phyloP scores from a whole-genome alignment of 2,329 filamentous ascomycete genomes.

The Apiospora pterosperma region DNA sequence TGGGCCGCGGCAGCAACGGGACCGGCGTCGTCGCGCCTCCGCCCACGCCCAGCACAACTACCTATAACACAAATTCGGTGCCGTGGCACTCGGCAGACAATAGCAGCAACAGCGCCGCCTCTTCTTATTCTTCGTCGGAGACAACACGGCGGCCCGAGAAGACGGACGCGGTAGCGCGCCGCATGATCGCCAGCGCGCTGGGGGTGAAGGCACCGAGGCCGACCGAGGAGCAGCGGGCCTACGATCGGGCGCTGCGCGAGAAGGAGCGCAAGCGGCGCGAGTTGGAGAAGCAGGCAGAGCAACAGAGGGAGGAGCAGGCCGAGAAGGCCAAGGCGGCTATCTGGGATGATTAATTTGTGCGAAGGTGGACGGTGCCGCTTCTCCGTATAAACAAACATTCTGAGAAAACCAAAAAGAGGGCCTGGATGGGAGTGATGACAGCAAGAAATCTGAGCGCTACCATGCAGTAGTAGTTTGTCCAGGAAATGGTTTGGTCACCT shows the following conservation, averaged over 20 bases:
- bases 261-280: conserved; percentile 78
- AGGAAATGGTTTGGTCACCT: neutral
- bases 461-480: neutral
- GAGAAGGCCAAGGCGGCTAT: conserved; percentile 79
- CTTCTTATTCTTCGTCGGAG: conserved; percentile 4
- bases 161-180: conserved; percentile 83
- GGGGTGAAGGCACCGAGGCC: conserved; percentile 76
- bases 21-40: conserved; percentile 53
- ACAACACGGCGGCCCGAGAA: conserved; percentile 68
- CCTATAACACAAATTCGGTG: conserved; percentile 24
- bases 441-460: neutral
- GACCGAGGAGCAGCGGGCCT: conserved; percentile 86
- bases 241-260: conserved; percentile 77
- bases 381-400: neutral
- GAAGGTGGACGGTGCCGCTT: neutral
- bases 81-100: conserved; percentile 19
- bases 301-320: conserved; percentile 56
- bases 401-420: too few species aligned
- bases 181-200: conserved; percentile 85
- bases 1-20: conserved; percentile 13
- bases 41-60: conserved; percentile 63
- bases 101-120: conserved; percentile 2
- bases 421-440: neutral
- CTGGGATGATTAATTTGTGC: conserved; percentile 66
- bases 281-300: conserved; percentile 65